These are phyloP conservation scores for Yarrowia keelungensis DNA, from an alignment of 805 yeast species.

Conservation along the genomic window DNA sequence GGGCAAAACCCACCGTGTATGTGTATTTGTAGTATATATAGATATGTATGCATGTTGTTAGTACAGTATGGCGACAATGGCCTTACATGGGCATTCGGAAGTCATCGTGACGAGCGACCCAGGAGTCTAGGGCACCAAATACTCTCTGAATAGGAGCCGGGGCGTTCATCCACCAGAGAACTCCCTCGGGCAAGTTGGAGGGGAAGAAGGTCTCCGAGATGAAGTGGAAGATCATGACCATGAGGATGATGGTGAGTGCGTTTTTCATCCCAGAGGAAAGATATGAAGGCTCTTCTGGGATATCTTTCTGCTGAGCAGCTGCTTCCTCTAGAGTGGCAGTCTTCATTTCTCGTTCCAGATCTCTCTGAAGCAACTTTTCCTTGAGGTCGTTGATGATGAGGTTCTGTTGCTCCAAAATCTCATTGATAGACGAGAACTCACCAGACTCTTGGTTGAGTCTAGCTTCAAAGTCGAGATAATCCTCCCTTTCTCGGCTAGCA, in stretches of 20 bases:
- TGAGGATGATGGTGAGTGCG: neutral
- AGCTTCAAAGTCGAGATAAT: neutral
- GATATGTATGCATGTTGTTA: conserved; percentile 8
- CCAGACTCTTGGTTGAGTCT: neutral
- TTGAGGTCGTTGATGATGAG: conserved; percentile 22
- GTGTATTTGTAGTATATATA: neutral
- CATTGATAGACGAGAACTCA: conserved; percentile 6
- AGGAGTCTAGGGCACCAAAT: conserved; percentile 19
- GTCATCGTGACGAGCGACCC: conserved; percentile 30
- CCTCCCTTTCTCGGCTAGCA: conserved; percentile 5
- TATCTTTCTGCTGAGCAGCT: no score
- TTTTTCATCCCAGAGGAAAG: neutral
- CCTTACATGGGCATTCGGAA: conserved; percentile 26
- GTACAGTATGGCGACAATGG: neutral
- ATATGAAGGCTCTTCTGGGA: neutral
- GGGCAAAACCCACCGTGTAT: neutral
- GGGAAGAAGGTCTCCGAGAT: conserved; percentile 29
- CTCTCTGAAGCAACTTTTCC: conserved; percentile 7
- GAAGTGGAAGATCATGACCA: conserved; percentile 9
- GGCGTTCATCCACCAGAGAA: conserved; percentile 33
- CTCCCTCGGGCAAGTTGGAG: conserved; percentile 19
- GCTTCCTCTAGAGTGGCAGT: no score
- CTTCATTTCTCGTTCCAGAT: neutral
- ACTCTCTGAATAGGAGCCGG: conserved; percentile 17
- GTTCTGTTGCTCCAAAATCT: conserved; percentile 24